These are phyloP conservation scores for Citrus maxima DNA, from an alignment of 345 rosid species.

Conservation along the genomic window DNA sequence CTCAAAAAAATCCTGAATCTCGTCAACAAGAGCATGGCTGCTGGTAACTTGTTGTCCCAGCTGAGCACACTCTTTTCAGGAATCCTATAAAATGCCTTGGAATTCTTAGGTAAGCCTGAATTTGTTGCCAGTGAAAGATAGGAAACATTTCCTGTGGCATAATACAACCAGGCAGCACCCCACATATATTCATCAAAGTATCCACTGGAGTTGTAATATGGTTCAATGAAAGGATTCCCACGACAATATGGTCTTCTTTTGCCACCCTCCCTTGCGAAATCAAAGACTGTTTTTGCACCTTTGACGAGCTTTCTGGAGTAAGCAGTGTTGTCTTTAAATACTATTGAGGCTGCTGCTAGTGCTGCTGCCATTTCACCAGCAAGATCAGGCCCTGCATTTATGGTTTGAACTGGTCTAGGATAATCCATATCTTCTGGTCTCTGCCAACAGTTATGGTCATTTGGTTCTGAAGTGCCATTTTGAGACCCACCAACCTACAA, in stretches of 20 bases:
- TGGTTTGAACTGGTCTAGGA: constrained; percentile 35
- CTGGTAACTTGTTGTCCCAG: constrained; percentile 92
- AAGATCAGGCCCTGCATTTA: constrained; percentile 55
- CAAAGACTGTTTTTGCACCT: constrained; percentile 58
- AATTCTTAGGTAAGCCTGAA: constrained; percentile 46
- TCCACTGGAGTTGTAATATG: constrained; percentile 70
- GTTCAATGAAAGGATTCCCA: constrained; percentile 37
- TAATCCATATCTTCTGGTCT: constrained; percentile 88
- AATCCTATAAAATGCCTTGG: constrained; percentile 46
- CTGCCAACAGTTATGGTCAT: constrained; percentile 78
- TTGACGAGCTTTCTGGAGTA: constrained; percentile 54
- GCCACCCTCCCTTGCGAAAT: constrained; percentile 53
- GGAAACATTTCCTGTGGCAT: constrained; percentile 70
- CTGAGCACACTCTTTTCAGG: constrained; percentile 43
- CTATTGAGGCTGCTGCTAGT: constrained; percentile 74
- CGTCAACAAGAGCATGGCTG: constrained; percentile 80
- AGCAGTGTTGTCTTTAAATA: constrained; percentile 44
- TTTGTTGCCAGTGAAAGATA: constrained; percentile 59
- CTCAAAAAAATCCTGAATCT: constrained; percentile 65
- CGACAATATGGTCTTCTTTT: constrained; percentile 42
- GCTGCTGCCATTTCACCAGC: constrained; percentile 81
- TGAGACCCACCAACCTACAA: constrained; percentile 60
- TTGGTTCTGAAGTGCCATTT: constrained; percentile 52
- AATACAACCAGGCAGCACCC: constrained; percentile 82
- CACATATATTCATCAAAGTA: constrained; percentile 84